These are phyloP conservation scores for Fomitopsis palustris DNA, from an alignment of 1,284 basidiomycete genomes.

Conservation along the genomic window DNA sequence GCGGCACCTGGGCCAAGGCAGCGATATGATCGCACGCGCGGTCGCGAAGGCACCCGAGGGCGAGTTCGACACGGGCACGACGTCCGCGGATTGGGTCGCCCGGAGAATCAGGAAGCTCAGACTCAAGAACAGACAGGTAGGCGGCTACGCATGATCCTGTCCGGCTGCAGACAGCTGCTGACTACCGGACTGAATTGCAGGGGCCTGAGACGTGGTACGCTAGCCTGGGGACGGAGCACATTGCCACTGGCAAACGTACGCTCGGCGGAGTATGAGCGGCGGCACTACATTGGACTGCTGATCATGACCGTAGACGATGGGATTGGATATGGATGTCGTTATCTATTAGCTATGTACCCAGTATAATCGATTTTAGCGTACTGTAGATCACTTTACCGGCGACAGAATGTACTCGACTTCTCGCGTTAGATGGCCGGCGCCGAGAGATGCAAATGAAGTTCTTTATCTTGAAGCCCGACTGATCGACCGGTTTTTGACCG, in stretches of 20 bases:
- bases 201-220: constrained; percentile 24
- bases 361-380: constrained; percentile 3
- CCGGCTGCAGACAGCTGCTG: not conserved
- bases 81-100: constrained; percentile 46
- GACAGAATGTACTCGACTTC: not conserved
- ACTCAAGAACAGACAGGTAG: constrained; percentile 39
- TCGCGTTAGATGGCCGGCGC: not conserved
- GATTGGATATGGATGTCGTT: not conserved
- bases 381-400: not conserved
- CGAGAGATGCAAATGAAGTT: not conserved
- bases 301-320: not conserved
- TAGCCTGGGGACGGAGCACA: constrained; percentile 21
- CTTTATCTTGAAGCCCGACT: not conserved
- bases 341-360: not conserved
- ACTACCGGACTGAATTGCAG: constrained; percentile 8
- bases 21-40: constrained; percentile 40
- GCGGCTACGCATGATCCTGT: constrained; percentile 2
- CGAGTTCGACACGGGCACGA: constrained; percentile 37
- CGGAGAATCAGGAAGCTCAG: constrained; percentile 44
- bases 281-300: not conserved
- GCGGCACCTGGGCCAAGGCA: constrained; percentile 38
- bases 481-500: constrained; percentile 1
- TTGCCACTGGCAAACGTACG: constrained; percentile 8
- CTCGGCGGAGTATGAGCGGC: constrained; percentile 2
- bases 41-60: constrained; percentile 30